Evolutionary conservation across 2,329 filamentous ascomycete genomes (phyloP).

Genomic region (Pyricularia pennisetigena): DNA sequence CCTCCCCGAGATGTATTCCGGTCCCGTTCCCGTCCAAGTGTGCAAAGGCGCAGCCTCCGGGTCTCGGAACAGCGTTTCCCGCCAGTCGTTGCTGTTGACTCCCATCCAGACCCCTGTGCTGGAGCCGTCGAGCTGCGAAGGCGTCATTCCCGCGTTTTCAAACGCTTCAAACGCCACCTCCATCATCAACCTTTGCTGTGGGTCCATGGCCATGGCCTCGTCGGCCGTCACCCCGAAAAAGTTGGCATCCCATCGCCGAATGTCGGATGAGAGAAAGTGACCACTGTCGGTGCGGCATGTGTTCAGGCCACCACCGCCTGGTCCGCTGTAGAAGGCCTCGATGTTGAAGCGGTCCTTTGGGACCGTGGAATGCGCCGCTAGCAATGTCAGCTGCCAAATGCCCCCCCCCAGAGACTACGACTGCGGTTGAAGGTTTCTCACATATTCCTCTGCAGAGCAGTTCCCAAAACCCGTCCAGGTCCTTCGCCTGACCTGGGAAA

Average conservation of each 20-base stretch:
- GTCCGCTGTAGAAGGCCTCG: constrained; percentile 45
- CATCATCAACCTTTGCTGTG: constrained; percentile 8
- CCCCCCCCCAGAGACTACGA: not conserved
- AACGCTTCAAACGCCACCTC: constrained; percentile 8
- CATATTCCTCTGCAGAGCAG: constrained; percentile 47
- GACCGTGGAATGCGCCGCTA: constrained; percentile 55
- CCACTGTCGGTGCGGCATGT: not conserved
- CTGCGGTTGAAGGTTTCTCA: not conserved
- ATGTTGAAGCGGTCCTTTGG: constrained; percentile 59
- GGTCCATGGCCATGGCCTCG: constrained; percentile 20
- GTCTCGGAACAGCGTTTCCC: constrained; percentile 3
- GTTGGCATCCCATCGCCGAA: constrained; percentile 17
- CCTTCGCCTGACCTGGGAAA: constrained; percentile 44
- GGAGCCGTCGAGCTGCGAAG: constrained; percentile 9
- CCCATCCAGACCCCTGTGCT: constrained; percentile 14
- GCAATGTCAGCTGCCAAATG: constrained; percentile 9
- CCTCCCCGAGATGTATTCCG: constrained; percentile 35
- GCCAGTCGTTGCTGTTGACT: constrained; percentile 11
- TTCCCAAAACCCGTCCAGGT: constrained; percentile 56
- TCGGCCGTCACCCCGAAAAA: constrained; percentile 21
- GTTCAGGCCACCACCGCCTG: not conserved
- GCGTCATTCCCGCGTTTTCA: constrained; percentile 12
- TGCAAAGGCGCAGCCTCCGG: not conserved
- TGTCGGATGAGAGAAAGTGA: not conserved
- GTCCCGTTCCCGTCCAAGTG: constrained; percentile 3